Conservation (phyloP, 1,139 yeast genomes). For the Candida sp. region DNA sequence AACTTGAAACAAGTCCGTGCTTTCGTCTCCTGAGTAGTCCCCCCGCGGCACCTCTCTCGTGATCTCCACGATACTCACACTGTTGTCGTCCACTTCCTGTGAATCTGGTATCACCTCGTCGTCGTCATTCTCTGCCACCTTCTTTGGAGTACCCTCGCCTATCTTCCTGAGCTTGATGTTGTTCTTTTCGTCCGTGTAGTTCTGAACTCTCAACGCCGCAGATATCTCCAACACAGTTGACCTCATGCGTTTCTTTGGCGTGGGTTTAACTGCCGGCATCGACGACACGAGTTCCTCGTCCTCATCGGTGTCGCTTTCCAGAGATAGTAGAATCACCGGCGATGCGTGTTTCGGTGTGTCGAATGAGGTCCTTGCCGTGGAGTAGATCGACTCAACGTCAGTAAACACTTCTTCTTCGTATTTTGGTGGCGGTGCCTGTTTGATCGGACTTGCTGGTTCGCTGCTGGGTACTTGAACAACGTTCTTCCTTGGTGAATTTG, state of each 20-base stretch:
- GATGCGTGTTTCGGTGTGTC: slow-evolving; percentile 2
- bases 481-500: neutral
- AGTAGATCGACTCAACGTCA: slow-evolving; percentile 19
- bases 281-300: slow-evolving; percentile 6
- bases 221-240: slow-evolving; percentile 26
- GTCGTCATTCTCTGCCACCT: slow-evolving; percentile 17
- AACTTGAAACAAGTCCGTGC: neutral
- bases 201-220: slow-evolving; percentile 23
- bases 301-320: neutral
- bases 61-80: slow-evolving; percentile 39
- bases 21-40: slow-evolving; percentile 7
- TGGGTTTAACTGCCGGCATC: slow-evolving; percentile 1
- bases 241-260: slow-evolving; percentile 11
- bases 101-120: slow-evolving; percentile 39
- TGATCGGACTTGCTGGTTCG: slow-evolving; percentile 1
- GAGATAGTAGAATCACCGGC: neutral
- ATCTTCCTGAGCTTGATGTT: slow-evolving; percentile 24
- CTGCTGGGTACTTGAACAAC: neutral
- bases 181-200: slow-evolving; percentile 18
- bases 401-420: slow-evolving; percentile 9
- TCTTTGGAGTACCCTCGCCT: slow-evolving; percentile 20
- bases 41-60: slow-evolving; percentile 25
- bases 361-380: slow-evolving; percentile 21
- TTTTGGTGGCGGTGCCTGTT: neutral
- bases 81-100: slow-evolving; percentile 27